Evolutionary conservation across 352 stramenopile genomes (phyloP).

Genomic region (Plasmopara muralis): DNA sequence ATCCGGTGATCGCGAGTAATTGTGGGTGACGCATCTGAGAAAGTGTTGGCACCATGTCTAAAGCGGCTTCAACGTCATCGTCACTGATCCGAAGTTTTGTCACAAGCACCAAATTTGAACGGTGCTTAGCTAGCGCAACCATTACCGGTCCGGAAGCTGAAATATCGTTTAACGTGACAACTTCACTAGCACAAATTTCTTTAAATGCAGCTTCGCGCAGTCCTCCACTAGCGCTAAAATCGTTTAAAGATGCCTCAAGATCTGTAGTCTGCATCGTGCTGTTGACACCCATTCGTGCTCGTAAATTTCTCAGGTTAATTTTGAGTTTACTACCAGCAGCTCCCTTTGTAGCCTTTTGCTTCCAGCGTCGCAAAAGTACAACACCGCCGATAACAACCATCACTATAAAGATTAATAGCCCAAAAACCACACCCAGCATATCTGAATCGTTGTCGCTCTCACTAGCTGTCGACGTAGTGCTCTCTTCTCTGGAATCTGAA

Average conservation of each 20-base stretch:
- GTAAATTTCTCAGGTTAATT: constrained; percentile 27
- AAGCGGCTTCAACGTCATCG: constrained; percentile 48
- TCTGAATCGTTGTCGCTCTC: constrained; percentile 19
- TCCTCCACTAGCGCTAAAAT: constrained; percentile 32
- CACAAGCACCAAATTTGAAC: constrained; percentile 47
- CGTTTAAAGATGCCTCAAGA: constrained; percentile 33
- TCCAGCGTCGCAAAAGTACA: constrained; percentile 50
- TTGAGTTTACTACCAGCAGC: constrained; percentile 38
- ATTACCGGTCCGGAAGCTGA: constrained; percentile 38
- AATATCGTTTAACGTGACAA: constrained; percentile 36
- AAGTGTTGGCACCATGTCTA: constrained; percentile 49
- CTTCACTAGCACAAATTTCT: constrained; percentile 37
- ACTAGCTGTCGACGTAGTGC: constrained; percentile 25
- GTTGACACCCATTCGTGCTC: constrained; percentile 22
- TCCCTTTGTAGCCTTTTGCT: constrained; percentile 36
- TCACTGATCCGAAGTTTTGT: constrained; percentile 47
- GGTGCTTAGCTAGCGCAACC: constrained; percentile 41
- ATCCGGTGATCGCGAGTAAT: constrained; percentile 47
- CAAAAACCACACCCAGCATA: constrained; percentile 35
- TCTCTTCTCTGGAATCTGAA: constrained; percentile 24
- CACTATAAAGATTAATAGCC: constrained; percentile 32
- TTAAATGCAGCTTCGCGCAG: constrained; percentile 51
- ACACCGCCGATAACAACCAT: constrained; percentile 46
- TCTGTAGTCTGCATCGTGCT: constrained; percentile 19
- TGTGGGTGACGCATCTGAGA: constrained; percentile 67